phyloP scores from a whole-genome alignment of 371 early-diverging fungal species.

The Circinella umbellata region DNA sequence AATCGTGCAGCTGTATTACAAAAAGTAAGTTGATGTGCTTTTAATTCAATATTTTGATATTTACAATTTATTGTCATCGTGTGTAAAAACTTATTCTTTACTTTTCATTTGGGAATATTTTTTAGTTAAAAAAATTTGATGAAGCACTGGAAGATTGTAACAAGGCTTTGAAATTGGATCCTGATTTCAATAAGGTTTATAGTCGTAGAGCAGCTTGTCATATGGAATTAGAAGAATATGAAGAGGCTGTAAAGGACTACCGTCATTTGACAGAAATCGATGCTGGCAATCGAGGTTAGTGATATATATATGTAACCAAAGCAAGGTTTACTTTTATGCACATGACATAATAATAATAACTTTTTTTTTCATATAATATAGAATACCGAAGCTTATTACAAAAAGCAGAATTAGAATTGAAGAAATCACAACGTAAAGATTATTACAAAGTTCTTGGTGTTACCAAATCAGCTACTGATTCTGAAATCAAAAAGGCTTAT shows the following conservation, averaged over 20 bases:
- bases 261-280: slow-evolving; percentile 65
- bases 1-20: slow-evolving; percentile 79
- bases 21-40: slow-evolving; percentile 42
- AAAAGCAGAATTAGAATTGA: slow-evolving; percentile 74
- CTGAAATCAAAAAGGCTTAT: slow-evolving; percentile 95
- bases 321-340: background rate
- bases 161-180: slow-evolving; percentile 69
- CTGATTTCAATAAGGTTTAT: slow-evolving; percentile 70
- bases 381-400: slow-evolving; percentile 69
- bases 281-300: slow-evolving; percentile 60
- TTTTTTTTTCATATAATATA: slow-evolving; percentile 1
- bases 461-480: slow-evolving; percentile 72
- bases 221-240: slow-evolving; percentile 77
- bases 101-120: background rate
- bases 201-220: slow-evolving; percentile 81
- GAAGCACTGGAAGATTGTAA: slow-evolving; percentile 74
- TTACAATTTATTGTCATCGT: too few species aligned
- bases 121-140: slow-evolving; percentile 62
- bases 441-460: slow-evolving; percentile 95
- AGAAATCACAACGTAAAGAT: slow-evolving; percentile 83
- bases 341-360: background rate
- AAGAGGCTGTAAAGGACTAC: slow-evolving; percentile 83
- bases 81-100: too few species aligned
- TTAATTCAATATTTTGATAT: too few species aligned
- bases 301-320: background rate